Percentiles rank a stretch among this genome's conserved stretches.
These are phyloP conservation scores for Urostyla sp. DNA, from an alignment of 73 alveolate genomes.

Conservation along the genomic window DNA sequence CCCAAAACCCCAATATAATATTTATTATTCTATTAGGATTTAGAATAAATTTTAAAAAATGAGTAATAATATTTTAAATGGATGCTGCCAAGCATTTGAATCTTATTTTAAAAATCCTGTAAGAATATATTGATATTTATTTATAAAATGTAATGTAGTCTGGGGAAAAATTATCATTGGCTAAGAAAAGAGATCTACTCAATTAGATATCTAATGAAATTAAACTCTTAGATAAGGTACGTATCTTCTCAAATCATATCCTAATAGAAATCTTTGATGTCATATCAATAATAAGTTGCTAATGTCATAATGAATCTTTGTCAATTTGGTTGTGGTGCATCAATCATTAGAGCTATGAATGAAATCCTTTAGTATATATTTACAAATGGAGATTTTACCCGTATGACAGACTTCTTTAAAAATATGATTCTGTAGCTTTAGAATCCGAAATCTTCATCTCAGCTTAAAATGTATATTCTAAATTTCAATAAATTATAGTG, in stretches of 20 bases:
- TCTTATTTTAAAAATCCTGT: constrained; percentile 41
- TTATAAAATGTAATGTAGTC: neutral
- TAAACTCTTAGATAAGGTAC: constrained; percentile 10
- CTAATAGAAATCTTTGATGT: constrained; percentile 15
- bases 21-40: no score
- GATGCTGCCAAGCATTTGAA: no score
- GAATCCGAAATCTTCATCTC: constrained; percentile 9
- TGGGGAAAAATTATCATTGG: constrained; percentile 50
- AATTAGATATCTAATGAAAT: constrained; percentile 16
- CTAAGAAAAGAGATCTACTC: constrained; percentile 62
- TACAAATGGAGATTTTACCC: constrained; percentile 64
- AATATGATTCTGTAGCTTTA: constrained; percentile 2
- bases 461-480: constrained; percentile 30
- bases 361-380: constrained; percentile 35
- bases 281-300: constrained; percentile 6
- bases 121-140: neutral
- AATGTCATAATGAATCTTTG: neutral
- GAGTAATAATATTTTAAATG: no score
- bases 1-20: no score
- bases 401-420: constrained; percentile 42
- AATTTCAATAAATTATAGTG: neutral
- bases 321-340: constrained; percentile 62
- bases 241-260: neutral
- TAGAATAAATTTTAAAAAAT: no score
- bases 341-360: constrained; percentile 57